Conservation (phyloP, 116 monocot genomes). For the Iris pallida region DNA sequence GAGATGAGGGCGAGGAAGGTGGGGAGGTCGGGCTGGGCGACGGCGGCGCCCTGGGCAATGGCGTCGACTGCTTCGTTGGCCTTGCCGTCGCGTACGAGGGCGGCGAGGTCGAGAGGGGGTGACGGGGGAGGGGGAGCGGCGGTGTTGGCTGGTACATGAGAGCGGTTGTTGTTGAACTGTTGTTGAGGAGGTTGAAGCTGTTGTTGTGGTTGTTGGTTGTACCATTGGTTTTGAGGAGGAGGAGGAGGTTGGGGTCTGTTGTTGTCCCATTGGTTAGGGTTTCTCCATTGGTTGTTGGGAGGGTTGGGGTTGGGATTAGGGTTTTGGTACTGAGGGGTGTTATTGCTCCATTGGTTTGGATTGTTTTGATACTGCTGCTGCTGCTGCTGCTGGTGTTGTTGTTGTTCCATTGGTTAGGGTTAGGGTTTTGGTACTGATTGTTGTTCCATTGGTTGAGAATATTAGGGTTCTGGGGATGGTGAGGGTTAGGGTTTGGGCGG, state of each 20-base stretch:
- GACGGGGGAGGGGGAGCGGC: slow-evolving; percentile 33
- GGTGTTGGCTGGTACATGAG: slow-evolving; percentile 4
- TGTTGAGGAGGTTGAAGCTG: no score
- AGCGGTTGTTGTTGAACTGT: no score
- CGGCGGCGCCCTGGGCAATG: slow-evolving; percentile 48
- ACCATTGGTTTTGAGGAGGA: no score
- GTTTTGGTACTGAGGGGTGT: no score
- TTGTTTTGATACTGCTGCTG: not conserved
- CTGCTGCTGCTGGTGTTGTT: not conserved
- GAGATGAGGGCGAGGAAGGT: slow-evolving; percentile 46
- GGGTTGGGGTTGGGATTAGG: no score
- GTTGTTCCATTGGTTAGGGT: slow-evolving; percentile 3
- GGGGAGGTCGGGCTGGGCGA: slow-evolving; percentile 32
- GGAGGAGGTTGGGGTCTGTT: no score
- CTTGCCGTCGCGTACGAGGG: slow-evolving; percentile 55
- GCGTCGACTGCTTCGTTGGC: slow-evolving; percentile 69
- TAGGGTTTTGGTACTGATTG: no score
- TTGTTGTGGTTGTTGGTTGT: slow-evolving; percentile 2
- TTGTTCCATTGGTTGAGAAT: no score
- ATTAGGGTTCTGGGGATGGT: no score
- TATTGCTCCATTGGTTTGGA: slow-evolving; percentile 4
- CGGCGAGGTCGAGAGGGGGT: slow-evolving; percentile 46
- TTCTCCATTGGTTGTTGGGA: no score
- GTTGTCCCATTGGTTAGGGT: no score
- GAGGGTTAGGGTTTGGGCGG: no score